Base-by-base conservation (phyloP, 768 basidiomycete genomes). In the Boletales sp. region DNA sequence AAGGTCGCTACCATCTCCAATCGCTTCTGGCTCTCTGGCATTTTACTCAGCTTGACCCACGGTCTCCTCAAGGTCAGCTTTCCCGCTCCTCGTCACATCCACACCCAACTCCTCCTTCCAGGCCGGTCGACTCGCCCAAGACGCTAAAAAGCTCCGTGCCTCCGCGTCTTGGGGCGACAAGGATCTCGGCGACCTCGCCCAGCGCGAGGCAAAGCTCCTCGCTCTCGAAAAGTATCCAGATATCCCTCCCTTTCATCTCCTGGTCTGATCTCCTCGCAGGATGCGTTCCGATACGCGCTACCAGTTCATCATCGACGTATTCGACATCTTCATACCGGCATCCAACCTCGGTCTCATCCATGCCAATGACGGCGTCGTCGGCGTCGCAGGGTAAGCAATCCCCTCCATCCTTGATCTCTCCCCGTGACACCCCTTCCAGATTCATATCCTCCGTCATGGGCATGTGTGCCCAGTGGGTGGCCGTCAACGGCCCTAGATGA, bases 241-340 rank as follows among this genome's bases (percentile, higher is more conserved):
- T 43, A 25, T 37, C 13, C 15, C 34, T 48, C 13, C 30, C 12
- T 32, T 9, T 32, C 28, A 32, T 21, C 35, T 21, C 44, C 51
- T 5, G 28, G 15, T 42, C 32, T 54, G 45, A 62, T 48, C 40
- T 44, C 28, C 34, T 49, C 35, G 36, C 59, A 87, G 84, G 37
- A 78, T 86, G 60, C 82, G 84, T 41, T 74, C 76, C 41, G 81
- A 79, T 6, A 77, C 84, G 30, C 81, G 84, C 28, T 80, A 81
- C 56, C 96, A 98, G 68, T 80, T 98, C 58, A 70, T 86, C 48
- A 83, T 90, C 51, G 96, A 99, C 66, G 62, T 82, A 17, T 74
- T 94, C 50, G 96, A 99, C 65, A 69, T 93, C 51, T 94, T 87
- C 84, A 83, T 94, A 59, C 96, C 96, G 6, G 88, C 92, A 8